Conservation (phyloP, 768 basidiomycete species). For the Strobilomyces dryophilus region DNA sequence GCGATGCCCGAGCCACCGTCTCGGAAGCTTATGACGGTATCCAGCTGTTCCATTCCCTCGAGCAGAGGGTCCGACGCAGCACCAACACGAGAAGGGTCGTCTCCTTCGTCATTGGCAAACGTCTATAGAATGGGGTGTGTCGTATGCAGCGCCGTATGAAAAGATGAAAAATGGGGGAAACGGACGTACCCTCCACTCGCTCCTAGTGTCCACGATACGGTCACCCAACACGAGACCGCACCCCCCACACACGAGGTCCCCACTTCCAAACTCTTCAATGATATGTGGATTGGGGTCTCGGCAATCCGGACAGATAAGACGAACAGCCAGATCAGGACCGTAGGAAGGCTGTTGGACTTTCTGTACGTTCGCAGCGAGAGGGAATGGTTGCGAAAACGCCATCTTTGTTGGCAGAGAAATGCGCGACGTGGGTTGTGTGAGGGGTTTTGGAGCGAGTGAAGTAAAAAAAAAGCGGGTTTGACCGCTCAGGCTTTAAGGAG, state of each 20-base stretch:
- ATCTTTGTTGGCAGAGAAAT: constrained; percentile 27
- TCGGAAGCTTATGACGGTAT: constrained; percentile 92
- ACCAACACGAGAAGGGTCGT: constrained; percentile 99
- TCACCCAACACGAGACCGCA: constrained; percentile 96
- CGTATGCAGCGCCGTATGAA: constrained; percentile 20
- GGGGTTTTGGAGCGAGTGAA: constrained; percentile 20
- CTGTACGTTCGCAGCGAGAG: constrained; percentile 54
- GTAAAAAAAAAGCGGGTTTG: constrained; percentile 5
- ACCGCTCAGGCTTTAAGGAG: constrained; percentile 23
- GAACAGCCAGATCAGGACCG: constrained; percentile 82
- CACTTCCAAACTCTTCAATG: constrained; percentile 95
- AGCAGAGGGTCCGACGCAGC: constrained; percentile 90
- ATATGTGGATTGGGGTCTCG: constrained; percentile 91
- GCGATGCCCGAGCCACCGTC: constrained; percentile 94
- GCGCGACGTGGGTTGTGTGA: constrained; percentile 5
- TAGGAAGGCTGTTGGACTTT: constrained; percentile 55
- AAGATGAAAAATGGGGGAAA: constrained; percentile 12
- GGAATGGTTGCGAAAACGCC: constrained; percentile 79
- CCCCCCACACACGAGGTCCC: constrained; percentile 92
- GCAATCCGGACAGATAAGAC: constrained; percentile 94
- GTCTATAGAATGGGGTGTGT: constrained; percentile 52
- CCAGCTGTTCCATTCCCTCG: constrained; percentile 92
- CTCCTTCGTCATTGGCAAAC: constrained; percentile 98
- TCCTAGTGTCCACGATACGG: constrained; percentile 93
- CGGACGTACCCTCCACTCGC: constrained; percentile 90